Evolutionary conservation across 2,329 filamentous ascomycete species (phyloP).

Genomic region (Bipolaris sorokiniana): DNA sequence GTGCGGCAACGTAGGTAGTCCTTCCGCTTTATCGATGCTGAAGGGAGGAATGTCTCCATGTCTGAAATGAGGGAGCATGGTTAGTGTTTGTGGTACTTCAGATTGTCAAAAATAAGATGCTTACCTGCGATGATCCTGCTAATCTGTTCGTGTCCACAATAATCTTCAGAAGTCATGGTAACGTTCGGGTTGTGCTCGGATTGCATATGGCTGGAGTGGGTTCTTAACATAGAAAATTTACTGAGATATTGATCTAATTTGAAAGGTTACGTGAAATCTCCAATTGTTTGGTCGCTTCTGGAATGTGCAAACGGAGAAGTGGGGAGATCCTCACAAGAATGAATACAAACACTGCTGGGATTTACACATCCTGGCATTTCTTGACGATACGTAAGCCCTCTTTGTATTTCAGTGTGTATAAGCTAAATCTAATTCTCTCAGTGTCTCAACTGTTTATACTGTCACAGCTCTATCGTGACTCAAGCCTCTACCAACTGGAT

Average conservation of each 20-base stretch:
- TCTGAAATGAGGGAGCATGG: no score
- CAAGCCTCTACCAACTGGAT: no score
- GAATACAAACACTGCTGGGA: neutral
- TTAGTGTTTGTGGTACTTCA: no score
- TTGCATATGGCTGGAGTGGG: neutral
- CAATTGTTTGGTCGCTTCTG: neutral
- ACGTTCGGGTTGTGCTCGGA: neutral
- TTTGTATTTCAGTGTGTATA: neutral
- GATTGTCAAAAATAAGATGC: no score
- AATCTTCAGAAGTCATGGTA: slow-evolving; percentile 6
- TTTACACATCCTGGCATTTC: neutral
- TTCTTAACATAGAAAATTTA: no score
- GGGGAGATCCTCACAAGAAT: neutral
- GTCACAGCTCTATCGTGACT: no score
- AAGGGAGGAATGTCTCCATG: no score
- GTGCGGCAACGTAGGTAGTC: no score
- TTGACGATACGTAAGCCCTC: neutral
- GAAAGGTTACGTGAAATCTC: neutral
- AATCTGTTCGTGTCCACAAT: slow-evolving; percentile 23
- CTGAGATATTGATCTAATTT: no score
- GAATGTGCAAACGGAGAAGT: neutral
- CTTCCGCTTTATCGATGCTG: no score
- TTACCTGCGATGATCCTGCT: slow-evolving; percentile 22
- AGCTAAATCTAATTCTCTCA: neutral
- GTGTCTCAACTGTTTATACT: neutral